A percentile compares a stretch with the other conserved stretches of the same genome.
These are phyloP conservation scores for Kwoniella mangroviensis DNA, from an alignment of 768 basidiomycete genomes.

Conservation along the genomic window DNA sequence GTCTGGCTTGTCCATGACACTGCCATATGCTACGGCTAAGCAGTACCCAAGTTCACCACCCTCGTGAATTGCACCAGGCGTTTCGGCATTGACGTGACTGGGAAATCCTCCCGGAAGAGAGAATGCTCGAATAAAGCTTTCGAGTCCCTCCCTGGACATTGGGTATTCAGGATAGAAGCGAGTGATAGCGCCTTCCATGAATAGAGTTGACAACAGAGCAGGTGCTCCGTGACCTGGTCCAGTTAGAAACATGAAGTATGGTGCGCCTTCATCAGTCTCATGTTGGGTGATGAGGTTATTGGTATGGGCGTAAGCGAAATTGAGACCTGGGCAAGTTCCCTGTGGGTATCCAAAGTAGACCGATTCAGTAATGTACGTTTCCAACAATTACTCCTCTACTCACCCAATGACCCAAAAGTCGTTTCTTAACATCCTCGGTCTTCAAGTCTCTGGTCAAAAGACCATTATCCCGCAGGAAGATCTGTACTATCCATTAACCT, in stretches of 20 bases:
- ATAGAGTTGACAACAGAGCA: slow-evolving; percentile 80
- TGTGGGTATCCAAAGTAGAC: not conserved
- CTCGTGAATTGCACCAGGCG: slow-evolving; percentile 88
- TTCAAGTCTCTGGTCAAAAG: slow-evolving; percentile 67
- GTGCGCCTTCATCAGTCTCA: slow-evolving; percentile 55
- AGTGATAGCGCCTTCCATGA: slow-evolving; percentile 72
- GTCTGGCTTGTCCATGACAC: slow-evolving; percentile 88
- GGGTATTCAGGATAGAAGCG: slow-evolving; percentile 61
- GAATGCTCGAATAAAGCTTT: slow-evolving; percentile 74
- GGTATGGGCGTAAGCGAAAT: slow-evolving; percentile 72
- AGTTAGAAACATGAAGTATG: slow-evolving; percentile 73
- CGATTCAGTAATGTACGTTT: no score
- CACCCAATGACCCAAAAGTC: slow-evolving; percentile 85
- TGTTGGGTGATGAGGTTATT: slow-evolving; percentile 61
- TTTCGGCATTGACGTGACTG: slow-evolving; percentile 64
- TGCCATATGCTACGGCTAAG: slow-evolving; percentile 80
- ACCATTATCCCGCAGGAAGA: slow-evolving; percentile 76
- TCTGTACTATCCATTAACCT: slow-evolving; percentile 10
- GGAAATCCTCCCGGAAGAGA: slow-evolving; percentile 84
- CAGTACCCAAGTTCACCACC: slow-evolving; percentile 88
- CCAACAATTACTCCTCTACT: slow-evolving; percentile 2
- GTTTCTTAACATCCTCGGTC: slow-evolving; percentile 75
- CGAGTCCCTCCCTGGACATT: slow-evolving; percentile 53
- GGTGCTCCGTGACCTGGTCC: slow-evolving; percentile 85
- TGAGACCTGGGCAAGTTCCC: slow-evolving; percentile 71